Base-by-base conservation (phyloP, 1,284 basidiomycete species). In the Porodaedalea pini region DNA sequence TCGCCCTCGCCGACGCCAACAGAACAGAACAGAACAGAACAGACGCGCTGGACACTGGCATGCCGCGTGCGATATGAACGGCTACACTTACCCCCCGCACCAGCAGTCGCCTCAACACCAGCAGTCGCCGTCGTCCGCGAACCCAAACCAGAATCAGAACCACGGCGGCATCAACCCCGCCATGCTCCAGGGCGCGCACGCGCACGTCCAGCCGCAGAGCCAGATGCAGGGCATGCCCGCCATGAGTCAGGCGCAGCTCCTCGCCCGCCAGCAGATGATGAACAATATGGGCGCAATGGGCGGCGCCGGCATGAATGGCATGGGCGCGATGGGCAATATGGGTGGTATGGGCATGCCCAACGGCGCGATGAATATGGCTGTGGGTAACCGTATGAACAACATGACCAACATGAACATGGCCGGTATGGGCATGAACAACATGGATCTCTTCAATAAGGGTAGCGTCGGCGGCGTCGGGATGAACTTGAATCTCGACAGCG, bases 221-320 rank as follows among this genome's bases (percentile, higher is more conserved):
- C 19, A 40, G 45, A 13, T 34, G 36, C 47, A 56, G 40, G 56
- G 56, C 53, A 41, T 27, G 57, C 61, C 17, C 55, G 57, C 49
- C 61, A 64, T 21, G 65, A 66, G 56, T 55, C 56, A 39, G 23
- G 32, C 31, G 31, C 56, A 61, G 43, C 51, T 60, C n/a, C 60
- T 48, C 29, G 51, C 53, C 11, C 55, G 55, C 41, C 61, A 63
- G 11, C 54, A 57, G 40, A 32, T 31, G 40, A 53, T 58, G 51
- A n/a, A n/a, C n/a, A n/a, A n/a, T n/a, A 61, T 61, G 61, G 51
- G 41, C 23, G 48, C 29, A 21, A 56, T 56, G 47, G 54, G 31
- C 11, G n/a, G 19, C 29, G 39, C 23, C 7, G 43, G 40, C 11
- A 54, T 54, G 53, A 39, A 25, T 31, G 41, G 41, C 13, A 32